A percentile compares a stretch with the other conserved stretches of the same genome.
Evolutionary conservation across 2,329 filamentous ascomycete genomes (phyloP).

Genomic region (Paecilomyces variotii): DNA sequence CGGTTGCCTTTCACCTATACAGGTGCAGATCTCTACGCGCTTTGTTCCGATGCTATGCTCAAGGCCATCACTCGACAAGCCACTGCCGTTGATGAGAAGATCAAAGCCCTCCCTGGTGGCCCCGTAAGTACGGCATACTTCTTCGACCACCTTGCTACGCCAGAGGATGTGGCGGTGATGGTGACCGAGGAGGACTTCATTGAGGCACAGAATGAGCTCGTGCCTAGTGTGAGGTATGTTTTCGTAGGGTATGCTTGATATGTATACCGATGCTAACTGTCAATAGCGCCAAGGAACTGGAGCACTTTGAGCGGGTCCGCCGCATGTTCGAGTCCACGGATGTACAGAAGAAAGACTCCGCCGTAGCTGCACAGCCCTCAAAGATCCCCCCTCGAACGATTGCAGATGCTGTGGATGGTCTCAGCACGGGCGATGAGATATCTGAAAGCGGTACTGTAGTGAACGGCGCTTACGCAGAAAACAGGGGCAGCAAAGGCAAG

Average conservation of each 20-base stretch:
- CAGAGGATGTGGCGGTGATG: slow-evolving; percentile 76
- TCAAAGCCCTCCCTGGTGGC: slow-evolving; percentile 52
- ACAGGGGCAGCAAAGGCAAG: slow-evolving; percentile 20
- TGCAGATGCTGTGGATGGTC: slow-evolving; percentile 29
- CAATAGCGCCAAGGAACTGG: slow-evolving; percentile 72
- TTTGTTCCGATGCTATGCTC: slow-evolving; percentile 97
- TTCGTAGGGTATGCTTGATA: background rate
- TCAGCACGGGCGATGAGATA: slow-evolving; percentile 18
- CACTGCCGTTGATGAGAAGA: slow-evolving; percentile 71
- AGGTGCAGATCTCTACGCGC: slow-evolving; percentile 90
- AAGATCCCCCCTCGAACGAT: slow-evolving; percentile 24
- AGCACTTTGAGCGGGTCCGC: slow-evolving; percentile 82
- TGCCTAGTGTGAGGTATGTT: slow-evolving; percentile 67
- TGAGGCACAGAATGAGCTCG: slow-evolving; percentile 70
- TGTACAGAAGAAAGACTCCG: slow-evolving; percentile 34
- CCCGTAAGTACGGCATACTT: slow-evolving; percentile 81
- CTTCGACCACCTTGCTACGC: slow-evolving; percentile 83
- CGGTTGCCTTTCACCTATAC: slow-evolving; percentile 91
- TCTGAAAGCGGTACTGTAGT: slow-evolving; percentile 13
- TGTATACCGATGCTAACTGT: slow-evolving; percentile 17
- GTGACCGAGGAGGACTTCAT: slow-evolving; percentile 86
- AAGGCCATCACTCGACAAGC: slow-evolving; percentile 94
- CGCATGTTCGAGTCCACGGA: slow-evolving; percentile 65
- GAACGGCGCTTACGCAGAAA: slow-evolving; percentile 8
- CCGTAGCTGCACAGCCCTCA: slow-evolving; percentile 2